Base-by-base conservation (phyloP, 257 asterid genomes). In the Scutellaria minor region DNA sequence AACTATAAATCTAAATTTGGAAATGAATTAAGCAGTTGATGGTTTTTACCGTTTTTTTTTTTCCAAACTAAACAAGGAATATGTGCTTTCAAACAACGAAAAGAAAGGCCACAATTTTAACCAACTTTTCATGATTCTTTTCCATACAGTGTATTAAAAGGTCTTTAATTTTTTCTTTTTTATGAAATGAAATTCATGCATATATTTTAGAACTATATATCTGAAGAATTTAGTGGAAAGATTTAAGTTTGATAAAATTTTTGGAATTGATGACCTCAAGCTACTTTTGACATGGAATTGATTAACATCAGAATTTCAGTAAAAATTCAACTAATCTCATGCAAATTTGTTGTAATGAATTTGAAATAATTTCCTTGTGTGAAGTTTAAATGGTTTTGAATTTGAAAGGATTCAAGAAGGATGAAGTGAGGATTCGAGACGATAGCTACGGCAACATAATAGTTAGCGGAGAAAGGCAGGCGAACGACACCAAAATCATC, bases 391-490 rank as follows among this genome's bases (percentile, higher is more conserved):
- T 55, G 15, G 45, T 6, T 62, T 7, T 5, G 41, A 14, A 15
- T 31, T 10, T 75, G n/a, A 20, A 68, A 76, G 81, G 74, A 22
- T 77, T 77, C 77, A 71, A 77, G 69, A 65, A 47, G 42, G 81
- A 71, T 4, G 73, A 71, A 39, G 77, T 71, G 74, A 77, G 48
- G 77, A 56, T 77, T 3, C 68, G 77, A 77, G 37, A 54, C 3
- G 37, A 64, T 10, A 40, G 46, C 6, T 0, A 62, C 4, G 73
- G 42, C 10, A 60, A 56, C 4, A 11, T 77, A 2, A 64, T 64
- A 1, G 81, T 71, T 39, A 71, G 73, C 3, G 81, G 81, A 37
- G 81, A 77, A 24, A 71, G 70, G 77, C 64, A 56, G 35, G 37
- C 50, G 48, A 14, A 57, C 22, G 51, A 35, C 67, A 46, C 39